Base-by-base conservation (phyloP, 352 stramenopile genomes). In the Phytopythium chamaehyphon region DNA sequence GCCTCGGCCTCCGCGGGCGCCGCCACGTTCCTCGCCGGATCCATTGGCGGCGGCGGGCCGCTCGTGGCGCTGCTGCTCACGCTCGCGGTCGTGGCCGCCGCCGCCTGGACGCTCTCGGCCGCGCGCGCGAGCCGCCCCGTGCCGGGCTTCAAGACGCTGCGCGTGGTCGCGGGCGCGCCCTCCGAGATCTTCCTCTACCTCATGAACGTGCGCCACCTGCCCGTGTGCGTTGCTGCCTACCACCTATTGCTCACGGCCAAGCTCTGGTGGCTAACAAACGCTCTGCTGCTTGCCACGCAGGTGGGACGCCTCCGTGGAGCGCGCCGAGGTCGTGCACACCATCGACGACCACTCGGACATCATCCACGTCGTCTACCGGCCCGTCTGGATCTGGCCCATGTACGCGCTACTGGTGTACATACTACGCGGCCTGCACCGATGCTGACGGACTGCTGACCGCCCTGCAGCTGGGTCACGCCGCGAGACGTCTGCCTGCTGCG, bases 271-370 rank as follows among this genome's bases (percentile, higher is more conserved):
- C 15, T 15, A 8, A 11, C 24, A 12, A 22, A 5, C 15, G 12
- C n/a, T 39, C 3, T 33, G 35, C 31, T 28, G 43, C 3, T 14
- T 51, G 12, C 3, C 7, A 50, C 44, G 21, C 31, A 81, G 71
- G 7, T 90, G 80, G 80, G 80, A 89, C 51, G 71, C 74, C 9
- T 83, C 77, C 2, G 66, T 89, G 1, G 80, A 88, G 47, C 61
- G 55, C 48, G 74, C 73, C 0, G 61, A 80, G 38, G 76, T 88
- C 4, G 75, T 90, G 50, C 77, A 90, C 58, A 87, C 77, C 0
- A 88, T 90, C 40, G 80, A 90, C 36, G 71, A 86, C 47, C 80
- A 90, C 56, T 80, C 80, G 42, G 80, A 90, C 65, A 89, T 90
- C 53, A 71, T 89, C 45, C 75, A 89, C 55, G 59, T 89, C 50